Evolutionary conservation across 345 rosid genomes (phyloP).

Genomic region (Adansonia digitata): DNA sequence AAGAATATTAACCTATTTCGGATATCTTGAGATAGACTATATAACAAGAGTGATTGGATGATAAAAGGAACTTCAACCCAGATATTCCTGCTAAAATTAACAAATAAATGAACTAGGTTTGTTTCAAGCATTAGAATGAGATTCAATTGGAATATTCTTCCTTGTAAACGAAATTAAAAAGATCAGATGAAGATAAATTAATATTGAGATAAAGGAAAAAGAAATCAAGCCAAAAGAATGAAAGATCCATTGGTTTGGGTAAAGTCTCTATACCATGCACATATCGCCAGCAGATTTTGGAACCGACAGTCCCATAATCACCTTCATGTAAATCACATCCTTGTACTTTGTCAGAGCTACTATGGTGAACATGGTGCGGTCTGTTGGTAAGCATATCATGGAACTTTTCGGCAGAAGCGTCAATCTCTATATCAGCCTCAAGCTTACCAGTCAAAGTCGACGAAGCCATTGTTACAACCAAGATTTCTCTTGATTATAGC

Average conservation of each 20-base stretch:
- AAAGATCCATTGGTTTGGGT: neutral
- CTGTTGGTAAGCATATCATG: conserved; percentile 24
- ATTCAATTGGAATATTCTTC: neutral
- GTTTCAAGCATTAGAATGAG: too few species aligned
- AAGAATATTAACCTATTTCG: too few species aligned
- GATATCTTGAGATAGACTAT: too few species aligned
- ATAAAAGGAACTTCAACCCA: too few species aligned
- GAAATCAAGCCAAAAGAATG: neutral
- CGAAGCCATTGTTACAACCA: neutral
- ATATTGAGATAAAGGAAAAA: too few species aligned
- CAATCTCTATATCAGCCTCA: conserved; percentile 13
- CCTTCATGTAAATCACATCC: conserved; percentile 1
- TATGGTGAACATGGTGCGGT: conserved; percentile 37
- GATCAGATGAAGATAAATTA: too few species aligned
- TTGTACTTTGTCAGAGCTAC: conserved; percentile 17
- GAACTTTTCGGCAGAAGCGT: conserved; percentile 18
- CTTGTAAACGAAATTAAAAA: too few species aligned
- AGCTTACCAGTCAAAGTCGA: neutral
- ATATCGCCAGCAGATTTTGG: neutral
- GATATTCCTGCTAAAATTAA: too few species aligned
- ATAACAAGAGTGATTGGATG: too few species aligned
- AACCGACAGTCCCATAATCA: neutral
- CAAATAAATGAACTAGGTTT: too few species aligned
- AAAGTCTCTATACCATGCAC: conserved; percentile 1
- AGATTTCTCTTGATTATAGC: neutral